These are phyloP conservation scores for Iris macrosiphon DNA, from an alignment of 106 monocot genomes.

Conservation along the genomic window DNA sequence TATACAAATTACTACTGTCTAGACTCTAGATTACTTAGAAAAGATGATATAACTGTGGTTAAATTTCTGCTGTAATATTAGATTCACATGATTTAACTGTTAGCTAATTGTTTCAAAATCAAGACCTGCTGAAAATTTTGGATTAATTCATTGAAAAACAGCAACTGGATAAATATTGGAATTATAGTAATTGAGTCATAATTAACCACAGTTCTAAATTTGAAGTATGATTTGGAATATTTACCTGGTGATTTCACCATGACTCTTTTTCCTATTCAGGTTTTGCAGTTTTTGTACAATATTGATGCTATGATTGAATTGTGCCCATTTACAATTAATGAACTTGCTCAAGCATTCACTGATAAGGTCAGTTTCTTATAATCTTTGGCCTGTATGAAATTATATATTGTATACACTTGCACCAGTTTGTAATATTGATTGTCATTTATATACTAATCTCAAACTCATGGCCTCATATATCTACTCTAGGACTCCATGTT, in stretches of 20 bases:
- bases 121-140: neutral
- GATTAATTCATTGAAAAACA: no score
- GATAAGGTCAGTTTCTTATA: slow-evolving; percentile 56
- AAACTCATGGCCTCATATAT: neutral
- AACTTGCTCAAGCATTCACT: slow-evolving; percentile 78
- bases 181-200: no score
- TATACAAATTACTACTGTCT: no score
- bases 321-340: slow-evolving; percentile 69
- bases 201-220: no score
- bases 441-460: no score
- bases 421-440: no score
- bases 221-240: neutral
- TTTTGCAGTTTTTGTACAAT: slow-evolving; percentile 63
- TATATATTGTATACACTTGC: no score
- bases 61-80: neutral
- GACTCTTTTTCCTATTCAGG: slow-evolving; percentile 27
- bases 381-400: neutral
- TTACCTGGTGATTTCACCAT: neutral
- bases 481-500: slow-evolving; percentile 63
- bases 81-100: neutral
- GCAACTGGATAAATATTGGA: no score
- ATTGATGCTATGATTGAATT: slow-evolving; percentile 43
- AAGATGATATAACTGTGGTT: no score
- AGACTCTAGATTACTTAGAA: no score
- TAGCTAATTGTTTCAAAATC: neutral